A percentile compares a stretch with the other conserved stretches of the same genome.
Evolutionary conservation across 108 stramenopile genomes (phyloP).

Genomic region (Epipyxis sp.): DNA sequence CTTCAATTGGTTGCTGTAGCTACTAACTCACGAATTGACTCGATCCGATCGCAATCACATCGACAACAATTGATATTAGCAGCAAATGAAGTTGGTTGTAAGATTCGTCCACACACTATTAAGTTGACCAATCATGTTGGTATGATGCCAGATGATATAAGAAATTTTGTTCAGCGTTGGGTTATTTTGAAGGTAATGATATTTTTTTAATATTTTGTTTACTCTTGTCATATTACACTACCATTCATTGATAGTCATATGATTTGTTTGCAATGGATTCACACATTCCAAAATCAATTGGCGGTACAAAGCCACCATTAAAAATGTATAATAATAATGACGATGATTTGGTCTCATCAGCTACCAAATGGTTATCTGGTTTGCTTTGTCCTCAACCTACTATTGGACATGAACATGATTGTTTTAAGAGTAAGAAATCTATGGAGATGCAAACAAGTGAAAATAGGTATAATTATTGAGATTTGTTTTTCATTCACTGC

Average conservation of each 20-base stretch:
- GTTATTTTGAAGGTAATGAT: background rate
- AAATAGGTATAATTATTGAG: no score
- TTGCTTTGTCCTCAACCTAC: no score
- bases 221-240: background rate
- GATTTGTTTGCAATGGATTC: background rate
- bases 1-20: background rate
- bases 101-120: background rate
- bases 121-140: background rate
- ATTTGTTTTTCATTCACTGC: no score
- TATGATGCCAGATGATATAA: background rate
- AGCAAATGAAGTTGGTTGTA: background rate
- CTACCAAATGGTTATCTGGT: no score
- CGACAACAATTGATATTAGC: background rate
- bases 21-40: background rate
- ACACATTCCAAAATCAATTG: background rate
- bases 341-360: no score
- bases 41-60: background rate
- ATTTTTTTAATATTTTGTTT: background rate
- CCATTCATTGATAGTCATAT: no score
- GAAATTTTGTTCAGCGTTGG: background rate
- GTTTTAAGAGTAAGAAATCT: no score
- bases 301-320: no score
- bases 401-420: no score
- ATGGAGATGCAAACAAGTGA: no score
- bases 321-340: no score